These are phyloP conservation scores for Suillus occidentalis DNA, from an alignment of 768 basidiomycete genomes.

Conservation along the genomic window DNA sequence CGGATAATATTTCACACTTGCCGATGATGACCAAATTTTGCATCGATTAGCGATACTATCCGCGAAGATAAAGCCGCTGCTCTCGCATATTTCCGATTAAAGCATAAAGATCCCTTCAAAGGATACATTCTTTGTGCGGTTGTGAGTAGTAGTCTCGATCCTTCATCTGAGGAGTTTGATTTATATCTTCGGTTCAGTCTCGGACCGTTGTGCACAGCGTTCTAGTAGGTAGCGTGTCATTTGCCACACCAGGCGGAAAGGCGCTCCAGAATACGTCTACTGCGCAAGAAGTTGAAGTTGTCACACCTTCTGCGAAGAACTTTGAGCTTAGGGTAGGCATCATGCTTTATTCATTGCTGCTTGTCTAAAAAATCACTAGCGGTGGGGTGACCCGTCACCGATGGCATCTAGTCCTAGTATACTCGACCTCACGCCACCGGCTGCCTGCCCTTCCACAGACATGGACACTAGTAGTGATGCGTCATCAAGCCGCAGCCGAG, in stretches of 20 bases:
- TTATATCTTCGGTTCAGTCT: slow-evolving; percentile 33
- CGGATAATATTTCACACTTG: not conserved
- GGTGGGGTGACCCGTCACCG: slow-evolving; percentile 69
- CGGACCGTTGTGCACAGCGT: slow-evolving; percentile 75
- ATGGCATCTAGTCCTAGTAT: slow-evolving; percentile 51
- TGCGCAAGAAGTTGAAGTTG: slow-evolving; percentile 77
- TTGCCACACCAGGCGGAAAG: slow-evolving; percentile 71
- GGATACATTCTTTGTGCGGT: slow-evolving; percentile 76
- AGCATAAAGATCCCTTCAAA: slow-evolving; percentile 76
- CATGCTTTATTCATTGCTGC: slow-evolving; percentile 7
- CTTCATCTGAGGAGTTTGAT: not conserved
- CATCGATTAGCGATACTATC: slow-evolving; percentile 62
- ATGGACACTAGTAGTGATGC: slow-evolving; percentile 6
- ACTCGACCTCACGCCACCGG: slow-evolving; percentile 22
- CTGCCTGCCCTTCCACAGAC: not conserved
- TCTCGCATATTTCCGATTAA: slow-evolving; percentile 74
- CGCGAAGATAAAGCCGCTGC: slow-evolving; percentile 77
- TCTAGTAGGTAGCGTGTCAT: slow-evolving; percentile 75
- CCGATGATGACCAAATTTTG: not conserved
- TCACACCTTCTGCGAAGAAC: slow-evolving; percentile 57
- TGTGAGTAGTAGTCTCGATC: slow-evolving; percentile 43
- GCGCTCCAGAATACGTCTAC: slow-evolving; percentile 80
- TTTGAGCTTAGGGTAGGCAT: slow-evolving; percentile 52
- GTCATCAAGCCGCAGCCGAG: slow-evolving; percentile 2
- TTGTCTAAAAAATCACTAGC: slow-evolving; percentile 35